Evolutionary conservation across 768 basidiomycete genomes (phyloP), one percentile per base, ranked within the genome.

Genomic region (Russula virescens): DNA sequence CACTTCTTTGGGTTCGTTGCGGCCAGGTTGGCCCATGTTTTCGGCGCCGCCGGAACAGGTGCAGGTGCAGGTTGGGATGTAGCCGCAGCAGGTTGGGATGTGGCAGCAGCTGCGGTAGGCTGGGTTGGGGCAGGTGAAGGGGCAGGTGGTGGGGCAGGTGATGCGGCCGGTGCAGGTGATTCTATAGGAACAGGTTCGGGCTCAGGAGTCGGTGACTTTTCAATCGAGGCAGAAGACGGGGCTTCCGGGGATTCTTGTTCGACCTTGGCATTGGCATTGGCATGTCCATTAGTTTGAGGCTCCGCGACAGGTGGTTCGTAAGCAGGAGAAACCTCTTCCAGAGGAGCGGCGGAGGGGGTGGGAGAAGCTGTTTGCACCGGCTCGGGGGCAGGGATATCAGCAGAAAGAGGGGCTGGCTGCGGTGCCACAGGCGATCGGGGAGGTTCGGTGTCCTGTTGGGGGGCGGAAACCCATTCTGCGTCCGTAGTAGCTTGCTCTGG

Each of bases 21-120:
- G 50, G 94, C 94, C 49, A 97, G 84, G 60, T 88, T 90, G 0
- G 95, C 95, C 95, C 94, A 98, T 0, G 88, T 88, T 72, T 90
- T 89, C 18, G 90, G 91, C 16, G 69, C 75, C 13, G 82, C 74
- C 13, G 82, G 74, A 21, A 79, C 80, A 7, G 72, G 66, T 6
- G 79, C 76, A 11, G 74, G 70, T 8, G 77, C 69, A 40, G 74
- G 70, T 8, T 79, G 71, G 16, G 71, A 53, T n/a, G 77, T 69
- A 10, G 75, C 66, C 42, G 69, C 69, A 18, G 77, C 70, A 42
- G 83, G 69, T 34, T 79, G 71, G 16, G 71, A 53, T n/a, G 77
- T 69, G 10, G 75, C 66, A 45, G 69, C 69, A 18, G 73, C 71
- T 3, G 54, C 54, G 6, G 62, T 48, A 42, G 63, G 59, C n/a